phyloP scores from a whole-genome alignment of 2,329 filamentous ascomycete species.

The Didymellaceae sp. region DNA sequence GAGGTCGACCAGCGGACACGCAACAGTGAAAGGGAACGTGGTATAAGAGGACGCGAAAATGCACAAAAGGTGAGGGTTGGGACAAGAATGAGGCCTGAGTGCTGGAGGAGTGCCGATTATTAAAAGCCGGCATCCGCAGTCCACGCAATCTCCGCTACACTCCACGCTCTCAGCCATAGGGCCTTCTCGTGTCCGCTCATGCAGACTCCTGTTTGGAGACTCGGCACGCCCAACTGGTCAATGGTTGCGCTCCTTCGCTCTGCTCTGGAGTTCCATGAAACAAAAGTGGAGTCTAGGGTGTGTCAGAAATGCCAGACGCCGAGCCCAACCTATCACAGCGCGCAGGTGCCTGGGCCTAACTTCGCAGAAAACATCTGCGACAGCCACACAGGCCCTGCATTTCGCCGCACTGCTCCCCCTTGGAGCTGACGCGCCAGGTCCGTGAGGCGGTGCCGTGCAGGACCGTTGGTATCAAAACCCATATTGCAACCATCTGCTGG shows the following conservation, averaged over 20 bases:
- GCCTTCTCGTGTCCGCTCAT: conserved; percentile 25
- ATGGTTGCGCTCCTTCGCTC: conserved; percentile 27
- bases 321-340: conserved; percentile 6
- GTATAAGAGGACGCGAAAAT: conserved; percentile 30
- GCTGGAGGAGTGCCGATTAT: conserved; percentile 31
- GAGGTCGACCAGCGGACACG: conserved; percentile 40
- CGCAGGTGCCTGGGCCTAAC: conserved; percentile 29
- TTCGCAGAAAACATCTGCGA: conserved; percentile 30
- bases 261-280: conserved; percentile 43
- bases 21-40: conserved; percentile 33
- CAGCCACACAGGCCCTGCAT: conserved; percentile 38
- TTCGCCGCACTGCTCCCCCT: conserved; percentile 24
- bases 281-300: conserved; percentile 43
- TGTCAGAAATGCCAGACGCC: conserved; percentile 39
- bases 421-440: conserved; percentile 20
- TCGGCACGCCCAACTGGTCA: conserved; percentile 34
- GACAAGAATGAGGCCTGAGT: conserved; percentile 30
- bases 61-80: conserved; percentile 35
- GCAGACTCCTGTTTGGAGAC: conserved; percentile 33
- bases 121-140: conserved; percentile 33
- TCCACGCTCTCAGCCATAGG: conserved; percentile 30
- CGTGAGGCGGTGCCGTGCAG: conserved; percentile 27
- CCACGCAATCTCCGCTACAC: conserved; percentile 36
- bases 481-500: background rate
- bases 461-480: conserved; percentile 10